Base-by-base conservation (phyloP, 371 early-diverging fungal species). In the Syncephalis fuscata region DNA sequence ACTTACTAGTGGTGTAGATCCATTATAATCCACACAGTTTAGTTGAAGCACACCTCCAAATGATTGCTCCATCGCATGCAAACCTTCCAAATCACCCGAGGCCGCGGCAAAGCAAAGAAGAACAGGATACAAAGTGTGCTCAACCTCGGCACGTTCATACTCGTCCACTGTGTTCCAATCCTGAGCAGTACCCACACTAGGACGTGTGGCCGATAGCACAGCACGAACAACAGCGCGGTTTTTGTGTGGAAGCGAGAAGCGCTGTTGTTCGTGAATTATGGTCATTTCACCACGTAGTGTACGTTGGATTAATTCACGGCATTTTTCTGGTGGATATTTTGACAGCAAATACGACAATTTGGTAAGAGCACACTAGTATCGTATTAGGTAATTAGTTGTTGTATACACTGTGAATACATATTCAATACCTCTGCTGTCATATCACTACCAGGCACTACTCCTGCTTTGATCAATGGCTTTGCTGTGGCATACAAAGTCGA, bases 271-370 rank as follows among this genome's bases (percentile, higher is more conserved):
- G 10, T 70, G 66, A 20, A 75, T 63, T 1, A 82, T 75, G 0
- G 95, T 88, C 21, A 95, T 63, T 57, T 97, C 98, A 27, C 95
- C 96, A n/a, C 96, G 79, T 9, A 97, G 62, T 55, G 80, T 90
- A 43, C 65, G 68, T 3, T 78, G 71, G 71, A 95, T 83, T 53
- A 88, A 61, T 32, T 68, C 67, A 17, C 94, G 86, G 45, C 87
- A 81, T 47, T 66, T 53, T 14, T 76, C 73, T 2, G 82, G 76
- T 42, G 71, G 49, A 51, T 61, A 55, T 46, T 56, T 69, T 19
- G 90, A 88, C 0, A 97, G 67, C 26, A 97, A 62, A 56, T 93
- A 97, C 16, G 88, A 81, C 3, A 96, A 76, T 57, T 96, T 96
- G 10, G 94, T 88, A 11, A 94, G 60, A 0, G 97, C 97, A 54